Evolutionary conservation across 2,329 filamentous ascomycete genomes (phyloP), one percentile per base, ranked within the genome.

Genomic region (Allantophomopsis cytisporea): DNA sequence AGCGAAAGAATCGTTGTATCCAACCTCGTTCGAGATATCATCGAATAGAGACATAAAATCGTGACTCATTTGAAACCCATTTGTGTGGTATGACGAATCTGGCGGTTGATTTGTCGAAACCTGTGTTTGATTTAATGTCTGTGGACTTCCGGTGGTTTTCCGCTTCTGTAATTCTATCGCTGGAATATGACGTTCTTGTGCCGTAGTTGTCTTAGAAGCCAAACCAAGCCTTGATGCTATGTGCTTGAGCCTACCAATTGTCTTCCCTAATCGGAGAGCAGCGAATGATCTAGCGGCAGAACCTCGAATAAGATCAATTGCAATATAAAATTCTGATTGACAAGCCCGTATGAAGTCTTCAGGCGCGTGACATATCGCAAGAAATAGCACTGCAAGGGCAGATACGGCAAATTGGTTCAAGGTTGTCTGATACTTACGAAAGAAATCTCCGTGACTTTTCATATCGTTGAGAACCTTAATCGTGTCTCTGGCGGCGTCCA

Each of bases 381-480:
- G 62, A 50, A 80, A 77, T 2, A 80, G 60, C 0, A 77, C 75
- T 1, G 73, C 76, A 10, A 81, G 59, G 1, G 74, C 75, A 21
- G 72, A 71, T 12, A 78, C 69, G 31, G 80, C 65, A 59, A 80
- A 80, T 45, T 79, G 77, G 54, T 81, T 79, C 62, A 79, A 80
- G 42, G 72, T 65, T 34, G 73, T 67, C 50, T 80, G 76, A 49
- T 79, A 74, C 7, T 66, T 70, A 32, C 65, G 66, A 55, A 80
- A 81, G 18, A 81, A 71, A 48, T 78, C 72, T 0, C 70, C 69
- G 5, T 69, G 75, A 45, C 73, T 70, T 45, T 78, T 77, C 41
- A 79, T 63, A 38, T 68, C 67, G 2, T 71, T 73, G 21, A 81
- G 59, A 7, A 77, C 68, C 5, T 68, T 66, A 38, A 80, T 70